These are phyloP conservation scores for Aspergillus sclerotiicarbonarius DNA, from an alignment of 495 filamentous ascomycete genomes.

Conservation along the genomic window DNA sequence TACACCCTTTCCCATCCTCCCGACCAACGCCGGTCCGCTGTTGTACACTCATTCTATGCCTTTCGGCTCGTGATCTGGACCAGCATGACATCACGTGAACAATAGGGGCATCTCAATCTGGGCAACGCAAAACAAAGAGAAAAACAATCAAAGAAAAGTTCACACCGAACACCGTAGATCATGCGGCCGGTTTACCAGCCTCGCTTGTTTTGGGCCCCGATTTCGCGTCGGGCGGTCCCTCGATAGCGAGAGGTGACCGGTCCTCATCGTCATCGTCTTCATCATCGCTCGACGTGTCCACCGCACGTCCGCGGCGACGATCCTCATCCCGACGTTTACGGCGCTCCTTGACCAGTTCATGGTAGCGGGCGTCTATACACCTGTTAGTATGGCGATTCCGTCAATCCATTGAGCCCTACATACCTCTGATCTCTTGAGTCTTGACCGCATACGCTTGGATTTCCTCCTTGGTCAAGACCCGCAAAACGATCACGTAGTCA, in stretches of 20 bases:
- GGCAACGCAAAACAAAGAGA: background rate
- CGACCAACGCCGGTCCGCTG: background rate
- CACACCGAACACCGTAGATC: background rate
- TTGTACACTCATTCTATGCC: background rate
- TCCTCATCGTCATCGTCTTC: constrained; percentile 37
- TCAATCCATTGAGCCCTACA: background rate
- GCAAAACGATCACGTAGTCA: constrained; percentile 81
- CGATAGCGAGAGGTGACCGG: constrained; percentile 28
- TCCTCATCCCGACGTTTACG: constrained; percentile 33
- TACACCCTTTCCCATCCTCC: background rate
- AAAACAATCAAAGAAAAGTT: background rate
- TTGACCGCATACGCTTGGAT: constrained; percentile 75
- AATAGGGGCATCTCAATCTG: background rate
- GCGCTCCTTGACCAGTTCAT: constrained; percentile 35
- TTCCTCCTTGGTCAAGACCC: constrained; percentile 76
- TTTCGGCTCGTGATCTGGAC: background rate
- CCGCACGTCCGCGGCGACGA: constrained; percentile 31
- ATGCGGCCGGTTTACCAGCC: background rate
- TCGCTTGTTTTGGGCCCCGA: constrained; percentile 1
- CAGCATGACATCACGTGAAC: background rate
- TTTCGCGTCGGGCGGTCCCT: constrained; percentile 28
- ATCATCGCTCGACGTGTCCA: constrained; percentile 41
- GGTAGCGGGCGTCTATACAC: constrained; percentile 33
- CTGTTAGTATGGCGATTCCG: constrained; percentile 9
- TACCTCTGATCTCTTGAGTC: constrained; percentile 76